Evolutionary conservation across 2,329 filamentous ascomycete genomes (phyloP).

Genomic region (Colletotrichum sp.): DNA sequence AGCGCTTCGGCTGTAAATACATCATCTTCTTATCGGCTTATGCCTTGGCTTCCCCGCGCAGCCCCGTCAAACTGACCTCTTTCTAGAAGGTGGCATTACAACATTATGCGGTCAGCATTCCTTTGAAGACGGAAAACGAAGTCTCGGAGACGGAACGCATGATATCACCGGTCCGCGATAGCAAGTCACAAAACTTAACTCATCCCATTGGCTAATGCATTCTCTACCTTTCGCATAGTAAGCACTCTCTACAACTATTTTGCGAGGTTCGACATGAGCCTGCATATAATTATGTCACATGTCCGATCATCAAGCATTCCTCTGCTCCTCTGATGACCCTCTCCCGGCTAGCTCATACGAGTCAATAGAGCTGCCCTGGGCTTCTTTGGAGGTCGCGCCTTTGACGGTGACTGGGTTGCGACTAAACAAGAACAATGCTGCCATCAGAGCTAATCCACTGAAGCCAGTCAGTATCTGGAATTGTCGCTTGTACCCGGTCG

Average conservation of each 20-base stretch:
- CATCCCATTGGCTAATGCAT: background rate
- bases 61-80: background rate
- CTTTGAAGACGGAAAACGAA: background rate
- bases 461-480: background rate
- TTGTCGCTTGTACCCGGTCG: background rate
- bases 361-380: background rate
- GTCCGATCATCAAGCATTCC: background rate
- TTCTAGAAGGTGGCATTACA: background rate
- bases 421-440: background rate
- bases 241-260: background rate
- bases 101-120: constrained; percentile 5
- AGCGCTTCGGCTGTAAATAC: background rate
- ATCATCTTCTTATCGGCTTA: background rate
- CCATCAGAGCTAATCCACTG: background rate
- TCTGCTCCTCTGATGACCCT: background rate
- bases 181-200: background rate
- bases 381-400: background rate
- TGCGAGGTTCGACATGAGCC: background rate
- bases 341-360: background rate
- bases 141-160: background rate
- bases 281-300: background rate
- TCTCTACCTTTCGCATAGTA: background rate
- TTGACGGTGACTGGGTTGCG: background rate
- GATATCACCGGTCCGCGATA: background rate
- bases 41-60: background rate